Conservation (phyloP, 78 protist genomes). For the Dictyostelium capitatum region DNA sequence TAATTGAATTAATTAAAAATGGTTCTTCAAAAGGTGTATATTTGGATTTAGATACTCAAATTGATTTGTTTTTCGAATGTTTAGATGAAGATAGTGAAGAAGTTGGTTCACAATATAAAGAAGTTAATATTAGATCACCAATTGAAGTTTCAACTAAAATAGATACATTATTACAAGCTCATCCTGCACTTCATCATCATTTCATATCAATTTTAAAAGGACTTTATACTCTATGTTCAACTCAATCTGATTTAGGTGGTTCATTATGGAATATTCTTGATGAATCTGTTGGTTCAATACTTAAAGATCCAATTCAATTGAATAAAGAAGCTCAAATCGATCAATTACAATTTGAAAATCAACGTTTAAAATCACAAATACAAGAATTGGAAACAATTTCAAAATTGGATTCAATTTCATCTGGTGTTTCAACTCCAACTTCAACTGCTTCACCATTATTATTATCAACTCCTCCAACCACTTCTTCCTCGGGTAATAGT, state of each 20-base stretch:
- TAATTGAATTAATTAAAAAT: constrained; percentile 37
- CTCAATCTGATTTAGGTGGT: constrained; percentile 74
- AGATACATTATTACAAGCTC: neutral
- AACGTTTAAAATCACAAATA: neutral
- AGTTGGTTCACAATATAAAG: constrained; percentile 59
- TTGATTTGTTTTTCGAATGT: constrained; percentile 58
- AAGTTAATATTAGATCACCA: constrained; percentile 71
- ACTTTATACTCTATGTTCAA: constrained; percentile 45
- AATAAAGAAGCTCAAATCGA: constrained; percentile 23
- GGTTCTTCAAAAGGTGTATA: constrained; percentile 27
- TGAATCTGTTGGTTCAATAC: constrained; percentile 30
- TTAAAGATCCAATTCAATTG: constrained; percentile 22
- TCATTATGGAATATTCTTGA: constrained; percentile 49
- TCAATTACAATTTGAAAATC: neutral
- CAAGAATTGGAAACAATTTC: neutral
- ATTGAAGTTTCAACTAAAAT: constrained; percentile 43
- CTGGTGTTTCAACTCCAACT: neutral
- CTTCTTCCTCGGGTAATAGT: neutral
- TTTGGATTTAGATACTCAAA: constrained; percentile 52
- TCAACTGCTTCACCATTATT: neutral
- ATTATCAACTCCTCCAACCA: neutral
- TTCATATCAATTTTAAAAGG: constrained; percentile 43
- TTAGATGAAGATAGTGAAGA: constrained; percentile 54
- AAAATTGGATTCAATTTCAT: neutral
- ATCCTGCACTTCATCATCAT: constrained; percentile 73